Conservation (phyloP, 1,284 basidiomycete genomes). For the Ganoderma resinaceum region DNA sequence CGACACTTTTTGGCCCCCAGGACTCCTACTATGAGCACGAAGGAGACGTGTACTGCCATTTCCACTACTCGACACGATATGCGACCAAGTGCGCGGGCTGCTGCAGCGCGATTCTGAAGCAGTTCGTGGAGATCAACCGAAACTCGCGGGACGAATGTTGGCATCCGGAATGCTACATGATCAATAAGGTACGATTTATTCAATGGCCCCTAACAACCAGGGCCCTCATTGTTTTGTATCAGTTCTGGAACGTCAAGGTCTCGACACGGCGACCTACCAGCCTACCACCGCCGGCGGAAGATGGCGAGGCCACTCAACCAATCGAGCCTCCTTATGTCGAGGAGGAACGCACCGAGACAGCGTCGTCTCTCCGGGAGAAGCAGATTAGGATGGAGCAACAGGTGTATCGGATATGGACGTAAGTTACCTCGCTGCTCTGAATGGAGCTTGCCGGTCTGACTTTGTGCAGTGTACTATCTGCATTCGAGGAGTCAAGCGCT, state of each 20-base stretch:
- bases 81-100: constrained; percentile 99
- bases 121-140: constrained; percentile 99
- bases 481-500: constrained; percentile 99
- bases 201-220: constrained; percentile 16
- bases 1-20: constrained; percentile 95
- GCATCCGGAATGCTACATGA: constrained; percentile 99
- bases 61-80: constrained; percentile 98
- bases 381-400: constrained; percentile 97
- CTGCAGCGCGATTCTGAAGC: constrained; percentile 98
- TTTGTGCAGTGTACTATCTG: constrained; percentile 80
- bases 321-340: constrained; percentile 63
- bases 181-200: constrained; percentile 80
- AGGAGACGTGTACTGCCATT: constrained; percentile 95
- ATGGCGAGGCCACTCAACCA: constrained; percentile 49
- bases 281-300: constrained; percentile 52
- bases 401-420: constrained; percentile 99
- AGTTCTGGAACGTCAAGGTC: constrained; percentile 99
- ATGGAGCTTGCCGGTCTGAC: background rate
- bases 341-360: constrained; percentile 84
- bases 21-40: constrained; percentile 99
- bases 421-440: constrained; percentile 35
- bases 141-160: constrained; percentile 99
- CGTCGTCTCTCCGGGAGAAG: constrained; percentile 87
- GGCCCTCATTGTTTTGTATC: constrained; percentile 22
- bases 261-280: constrained; percentile 77